Base-by-base conservation (phyloP, 2,329 filamentous ascomycete species). In the Mariannaea elegans region DNA sequence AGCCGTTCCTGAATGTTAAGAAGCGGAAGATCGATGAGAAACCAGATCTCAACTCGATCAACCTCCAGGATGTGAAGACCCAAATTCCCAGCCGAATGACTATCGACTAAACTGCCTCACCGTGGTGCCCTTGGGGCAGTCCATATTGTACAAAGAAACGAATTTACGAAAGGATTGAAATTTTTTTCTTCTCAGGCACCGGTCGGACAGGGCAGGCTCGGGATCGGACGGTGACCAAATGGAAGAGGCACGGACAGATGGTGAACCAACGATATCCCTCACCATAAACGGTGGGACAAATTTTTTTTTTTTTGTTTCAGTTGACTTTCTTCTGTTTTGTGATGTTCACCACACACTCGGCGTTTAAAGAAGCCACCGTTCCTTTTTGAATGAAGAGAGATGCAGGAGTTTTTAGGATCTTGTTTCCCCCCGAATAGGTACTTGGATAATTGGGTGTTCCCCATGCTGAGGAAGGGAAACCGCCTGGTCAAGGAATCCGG, bases 1-100 rank as follows among this genome's bases (percentile, higher is more conserved):
- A 96, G 81, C 89, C 88, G 9, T 94, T 98, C 74, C 86, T 99
- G 59, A 84, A 88, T 68, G 84, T 83, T 72, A 73, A 75, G 38
- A 75, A n/a, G n/a, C n/a, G 73, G 49, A 75, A 76, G 46, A 75
- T 80, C 41, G 79, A 83, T 46, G 84, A 87, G 74, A 86, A 85
- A 76, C 79, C 81, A 24, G 84, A 86, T 57, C 75, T 77, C 29
- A 83, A 84, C 72, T 85, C 84, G 41, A 85, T 87, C 72, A 82
- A 78, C 71, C 72, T 85, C 66, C 77, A 82, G 66, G 85, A 87
- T 57, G 81, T 87, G 68, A 87, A 87, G 77, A 79, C 82, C 4
- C 78, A 81, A 62, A 73, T 82, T 36, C 78, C 82, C 4, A 86
- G 78, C 67, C 80, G 85, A 49, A 87, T 88, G 85, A 88, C 85